Percentiles rank a stretch among this genome's conserved stretches.
phyloP scores from a whole-genome alignment of 495 filamentous ascomycete species.

The Aspergillus leporis region DNA sequence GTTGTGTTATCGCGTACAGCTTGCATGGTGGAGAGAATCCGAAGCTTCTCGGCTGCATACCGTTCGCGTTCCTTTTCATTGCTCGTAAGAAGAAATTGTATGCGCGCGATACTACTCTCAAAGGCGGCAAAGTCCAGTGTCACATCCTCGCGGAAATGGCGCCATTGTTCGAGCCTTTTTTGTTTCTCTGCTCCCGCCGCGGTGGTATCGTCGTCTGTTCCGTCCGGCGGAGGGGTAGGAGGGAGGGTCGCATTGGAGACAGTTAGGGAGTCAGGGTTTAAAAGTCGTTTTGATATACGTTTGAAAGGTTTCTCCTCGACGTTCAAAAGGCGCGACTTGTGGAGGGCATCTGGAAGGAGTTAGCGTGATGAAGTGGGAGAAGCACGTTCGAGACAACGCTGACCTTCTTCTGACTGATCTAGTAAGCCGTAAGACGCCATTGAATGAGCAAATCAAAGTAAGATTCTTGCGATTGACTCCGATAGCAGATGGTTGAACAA shows the following conservation, averaged over 20 bases:
- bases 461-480: conserved; percentile 7
- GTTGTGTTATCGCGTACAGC: conserved; percentile 74
- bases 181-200: conserved; percentile 38
- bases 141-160: conserved; percentile 74
- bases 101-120: conserved; percentile 80
- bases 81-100: conserved; percentile 82
- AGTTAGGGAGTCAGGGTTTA: conserved; percentile 62
- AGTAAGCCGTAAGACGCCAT: conserved; percentile 52
- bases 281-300: conserved; percentile 79
- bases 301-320: conserved; percentile 94
- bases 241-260: conserved; percentile 55
- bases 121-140: conserved; percentile 89
- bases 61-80: conserved; percentile 83
- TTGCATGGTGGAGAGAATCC: conserved; percentile 73
- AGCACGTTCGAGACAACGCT: conserved; percentile 10
- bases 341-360: conserved; percentile 66
- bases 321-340: conserved; percentile 85
- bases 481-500: conserved; percentile 5
- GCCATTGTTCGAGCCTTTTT: conserved; percentile 55
- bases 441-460: conserved; percentile 2
- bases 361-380: conserved; percentile 20
- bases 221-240: conserved; percentile 72
- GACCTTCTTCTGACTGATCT: conserved; percentile 56
- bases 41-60: conserved; percentile 76
- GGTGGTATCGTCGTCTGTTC: conserved; percentile 43